Evolutionary conservation across 2,329 filamentous ascomycete species (phyloP).

Genomic region (Aspergillus phoenicis): DNA sequence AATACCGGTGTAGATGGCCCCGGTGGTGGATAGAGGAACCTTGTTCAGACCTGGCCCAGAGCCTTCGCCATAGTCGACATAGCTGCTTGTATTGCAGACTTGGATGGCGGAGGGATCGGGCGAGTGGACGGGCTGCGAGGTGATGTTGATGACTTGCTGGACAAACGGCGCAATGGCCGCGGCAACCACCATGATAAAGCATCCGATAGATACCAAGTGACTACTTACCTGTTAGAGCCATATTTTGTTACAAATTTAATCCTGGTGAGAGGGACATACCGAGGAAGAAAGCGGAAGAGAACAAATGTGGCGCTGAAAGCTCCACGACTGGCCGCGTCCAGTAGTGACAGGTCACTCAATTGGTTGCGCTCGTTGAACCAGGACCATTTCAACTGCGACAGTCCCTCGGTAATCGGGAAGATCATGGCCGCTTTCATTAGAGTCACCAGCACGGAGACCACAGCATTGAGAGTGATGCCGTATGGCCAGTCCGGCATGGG

Average conservation of each 20-base stretch:
- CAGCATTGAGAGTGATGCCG: slow-evolving; percentile 36
- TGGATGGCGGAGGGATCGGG: slow-evolving; percentile 20
- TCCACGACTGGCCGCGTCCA: slow-evolving; percentile 40
- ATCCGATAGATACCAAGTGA: slow-evolving; percentile 31
- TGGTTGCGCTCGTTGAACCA: slow-evolving; percentile 34
- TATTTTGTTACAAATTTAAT: too few species aligned
- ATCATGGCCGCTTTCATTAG: slow-evolving; percentile 35
- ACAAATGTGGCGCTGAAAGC: slow-evolving; percentile 33
- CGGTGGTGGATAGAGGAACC: slow-evolving; percentile 27
- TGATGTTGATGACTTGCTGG: slow-evolving; percentile 32
- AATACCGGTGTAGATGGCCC: slow-evolving; percentile 35
- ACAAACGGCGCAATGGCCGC: slow-evolving; percentile 34
- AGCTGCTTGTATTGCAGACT: slow-evolving; percentile 25
- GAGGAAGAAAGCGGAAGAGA: slow-evolving; percentile 28
- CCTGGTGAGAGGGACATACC: slow-evolving; percentile 17
- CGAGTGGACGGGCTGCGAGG: slow-evolving; percentile 21
- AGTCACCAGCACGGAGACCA: slow-evolving; percentile 34
- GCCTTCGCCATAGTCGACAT: slow-evolving; percentile 25
- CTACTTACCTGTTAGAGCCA: slow-evolving; percentile 10
- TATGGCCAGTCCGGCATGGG: slow-evolving; percentile 36
- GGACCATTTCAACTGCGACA: slow-evolving; percentile 41
- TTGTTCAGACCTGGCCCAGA: slow-evolving; percentile 26
- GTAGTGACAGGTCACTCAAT: slow-evolving; percentile 34
- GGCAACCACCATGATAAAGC: slow-evolving; percentile 31
- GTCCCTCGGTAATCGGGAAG: slow-evolving; percentile 31